These are phyloP conservation scores for Pestalotiopsis sp. DNA, from an alignment of 2,329 filamentous ascomycete genomes.

Conservation along the genomic window DNA sequence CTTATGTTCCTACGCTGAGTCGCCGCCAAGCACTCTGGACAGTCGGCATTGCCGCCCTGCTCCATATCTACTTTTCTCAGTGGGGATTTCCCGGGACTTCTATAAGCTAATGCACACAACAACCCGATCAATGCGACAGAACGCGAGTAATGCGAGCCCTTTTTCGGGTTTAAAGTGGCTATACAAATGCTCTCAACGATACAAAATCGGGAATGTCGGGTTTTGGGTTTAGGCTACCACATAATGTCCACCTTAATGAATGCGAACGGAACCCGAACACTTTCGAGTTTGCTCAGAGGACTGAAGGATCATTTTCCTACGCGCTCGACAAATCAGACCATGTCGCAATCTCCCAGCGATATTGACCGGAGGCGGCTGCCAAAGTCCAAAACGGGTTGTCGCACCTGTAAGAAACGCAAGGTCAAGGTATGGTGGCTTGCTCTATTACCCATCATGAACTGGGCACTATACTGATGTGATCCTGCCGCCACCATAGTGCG, in stretches of 20 bases:
- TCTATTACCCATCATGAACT: neutral
- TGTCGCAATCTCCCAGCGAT: neutral
- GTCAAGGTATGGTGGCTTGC: neutral
- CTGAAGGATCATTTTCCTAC: neutral
- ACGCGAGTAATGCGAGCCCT: neutral
- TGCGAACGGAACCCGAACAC: slow-evolving; percentile 5
- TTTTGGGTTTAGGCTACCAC: neutral
- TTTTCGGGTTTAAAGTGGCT: neutral
- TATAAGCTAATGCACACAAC: neutral
- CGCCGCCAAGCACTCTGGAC: neutral
- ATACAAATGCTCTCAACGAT: neutral
- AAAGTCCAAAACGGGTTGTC: slow-evolving; percentile 9
- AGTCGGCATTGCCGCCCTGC: neutral
- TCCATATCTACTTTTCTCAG: neutral
- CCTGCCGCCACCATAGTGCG: neutral
- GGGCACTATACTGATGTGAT: neutral
- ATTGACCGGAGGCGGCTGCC: neutral
- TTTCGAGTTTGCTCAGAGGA: neutral
- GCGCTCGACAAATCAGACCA: neutral
- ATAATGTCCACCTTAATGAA: neutral
- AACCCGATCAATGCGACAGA: neutral
- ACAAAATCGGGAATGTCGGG: neutral
- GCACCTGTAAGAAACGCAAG: slow-evolving; percentile 4
- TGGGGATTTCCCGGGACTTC: neutral
- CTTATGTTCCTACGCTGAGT: neutral